Evolutionary conservation across 371 early-diverging fungal species (phyloP).

Genomic region (Haplosporangium sp.): DNA sequence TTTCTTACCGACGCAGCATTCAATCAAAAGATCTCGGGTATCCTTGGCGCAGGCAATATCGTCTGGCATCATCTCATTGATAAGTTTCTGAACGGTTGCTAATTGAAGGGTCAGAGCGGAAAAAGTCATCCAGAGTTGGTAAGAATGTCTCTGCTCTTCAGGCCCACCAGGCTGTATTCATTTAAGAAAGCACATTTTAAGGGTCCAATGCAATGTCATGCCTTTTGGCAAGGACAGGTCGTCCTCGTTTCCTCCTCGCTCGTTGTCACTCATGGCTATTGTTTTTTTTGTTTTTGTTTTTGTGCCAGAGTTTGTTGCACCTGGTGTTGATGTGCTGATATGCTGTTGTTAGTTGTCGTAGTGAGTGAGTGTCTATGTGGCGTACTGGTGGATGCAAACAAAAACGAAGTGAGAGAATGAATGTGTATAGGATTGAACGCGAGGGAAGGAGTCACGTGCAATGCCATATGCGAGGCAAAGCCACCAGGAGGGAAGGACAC

Average conservation of each 20-base stretch:
- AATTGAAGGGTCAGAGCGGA: conserved; percentile 3
- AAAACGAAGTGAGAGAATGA: not conserved
- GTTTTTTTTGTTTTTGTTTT: conserved; percentile 2
- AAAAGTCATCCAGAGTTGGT: not conserved
- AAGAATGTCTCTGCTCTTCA: not conserved
- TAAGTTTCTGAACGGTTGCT: conserved; percentile 98
- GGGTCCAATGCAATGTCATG: not conserved
- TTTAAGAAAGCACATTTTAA: not conserved
- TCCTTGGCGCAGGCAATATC: conserved; percentile 95
- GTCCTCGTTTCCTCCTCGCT: conserved; percentile 77
- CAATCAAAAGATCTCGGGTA: conserved; percentile 92
- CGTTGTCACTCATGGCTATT: conserved; percentile 80
- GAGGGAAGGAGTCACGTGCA: too few species aligned
- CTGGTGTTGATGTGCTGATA: not conserved
- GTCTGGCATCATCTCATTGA: conserved; percentile 93
- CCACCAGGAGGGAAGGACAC: not conserved
- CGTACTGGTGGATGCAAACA: too few species aligned
- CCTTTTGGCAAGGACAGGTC: conserved; percentile 91
- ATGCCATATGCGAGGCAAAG: not conserved
- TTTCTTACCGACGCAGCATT: conserved; percentile 89
- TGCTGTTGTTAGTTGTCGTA: too few species aligned
- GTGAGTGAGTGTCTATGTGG: too few species aligned
- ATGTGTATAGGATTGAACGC: too few species aligned
- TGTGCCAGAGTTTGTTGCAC: not conserved
- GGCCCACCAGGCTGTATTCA: not conserved